phyloP scores from a whole-genome alignment of 2,329 filamentous ascomycete genomes.

The Hypomyces rosellus region DNA sequence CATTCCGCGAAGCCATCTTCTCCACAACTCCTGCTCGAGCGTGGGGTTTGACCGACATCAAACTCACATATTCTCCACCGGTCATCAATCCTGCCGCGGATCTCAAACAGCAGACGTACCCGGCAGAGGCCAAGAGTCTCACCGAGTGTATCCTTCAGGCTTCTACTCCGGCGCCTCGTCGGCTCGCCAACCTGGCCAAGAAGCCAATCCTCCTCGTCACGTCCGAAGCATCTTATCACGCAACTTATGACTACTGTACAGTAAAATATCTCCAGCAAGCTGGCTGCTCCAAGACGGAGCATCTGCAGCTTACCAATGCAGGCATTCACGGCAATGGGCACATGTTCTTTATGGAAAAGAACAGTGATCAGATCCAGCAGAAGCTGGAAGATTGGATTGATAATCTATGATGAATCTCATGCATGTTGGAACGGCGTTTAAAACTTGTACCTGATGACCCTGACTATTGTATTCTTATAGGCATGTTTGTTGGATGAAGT shows the following conservation, averaged over 20 bases:
- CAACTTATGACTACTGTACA: conserved; percentile 39
- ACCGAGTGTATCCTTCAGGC: conserved; percentile 30
- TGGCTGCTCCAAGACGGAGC: conserved; percentile 27
- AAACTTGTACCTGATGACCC: too few relatives aligned
- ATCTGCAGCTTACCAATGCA: conserved; percentile 30
- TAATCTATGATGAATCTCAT: background rate
- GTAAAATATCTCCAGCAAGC: conserved; percentile 37
- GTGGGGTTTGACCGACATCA: conserved; percentile 44
- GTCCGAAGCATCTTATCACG: conserved; percentile 38
- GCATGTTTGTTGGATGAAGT: too few relatives aligned
- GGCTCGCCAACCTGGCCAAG: conserved; percentile 11
- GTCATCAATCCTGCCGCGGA: conserved; percentile 30
- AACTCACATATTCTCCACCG: conserved; percentile 40
- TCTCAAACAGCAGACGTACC: conserved; percentile 24
- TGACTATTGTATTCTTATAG: too few relatives aligned
- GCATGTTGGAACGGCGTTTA: background rate
- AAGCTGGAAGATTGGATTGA: conserved; percentile 20
- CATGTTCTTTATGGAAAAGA: conserved; percentile 44
- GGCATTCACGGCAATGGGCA: conserved; percentile 41
- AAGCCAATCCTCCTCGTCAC: conserved; percentile 24
- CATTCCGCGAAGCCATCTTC: conserved; percentile 37
- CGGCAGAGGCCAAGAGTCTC: conserved; percentile 16
- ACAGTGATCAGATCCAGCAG: conserved; percentile 33
- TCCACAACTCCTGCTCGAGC: conserved; percentile 25
- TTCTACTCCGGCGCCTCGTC: conserved; percentile 10